These are phyloP conservation scores for Coniophora puteana DNA, from an alignment of 1,284 basidiomycete species.

Conservation along the genomic window DNA sequence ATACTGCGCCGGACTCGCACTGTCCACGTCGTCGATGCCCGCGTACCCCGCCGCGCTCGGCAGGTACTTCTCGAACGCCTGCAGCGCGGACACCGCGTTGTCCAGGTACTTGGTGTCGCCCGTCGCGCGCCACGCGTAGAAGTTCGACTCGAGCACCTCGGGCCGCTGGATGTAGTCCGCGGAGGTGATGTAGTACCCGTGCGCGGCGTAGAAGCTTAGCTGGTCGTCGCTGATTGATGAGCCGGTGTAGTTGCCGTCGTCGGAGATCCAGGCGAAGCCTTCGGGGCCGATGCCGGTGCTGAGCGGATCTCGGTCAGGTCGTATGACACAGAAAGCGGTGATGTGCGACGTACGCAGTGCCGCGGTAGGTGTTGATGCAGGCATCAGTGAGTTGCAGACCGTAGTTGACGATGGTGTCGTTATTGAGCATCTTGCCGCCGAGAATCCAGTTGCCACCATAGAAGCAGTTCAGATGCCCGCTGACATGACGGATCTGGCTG, in stretches of 20 bases:
- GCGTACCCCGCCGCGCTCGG: slow-evolving; percentile 34
- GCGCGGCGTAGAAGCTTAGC: slow-evolving; percentile 45
- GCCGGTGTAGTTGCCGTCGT: slow-evolving; percentile 53
- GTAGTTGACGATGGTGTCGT: slow-evolving; percentile 58
- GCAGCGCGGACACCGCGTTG: slow-evolving; percentile 27
- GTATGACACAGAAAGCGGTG: slow-evolving; percentile 1
- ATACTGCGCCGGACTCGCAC: slow-evolving; percentile 36
- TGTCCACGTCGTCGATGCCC: slow-evolving; percentile 42
- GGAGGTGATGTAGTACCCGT: slow-evolving; percentile 58
- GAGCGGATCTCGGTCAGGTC: not conserved
- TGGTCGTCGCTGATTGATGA: slow-evolving; percentile 30
- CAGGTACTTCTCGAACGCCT: slow-evolving; percentile 43
- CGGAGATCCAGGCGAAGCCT: slow-evolving; percentile 50
- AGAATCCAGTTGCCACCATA: slow-evolving; percentile 65
- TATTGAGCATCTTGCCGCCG: slow-evolving; percentile 56
- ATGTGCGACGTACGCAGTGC: slow-evolving; percentile 47
- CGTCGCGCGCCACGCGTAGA: slow-evolving; percentile 67
- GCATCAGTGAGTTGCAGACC: slow-evolving; percentile 55
- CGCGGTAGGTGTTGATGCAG: slow-evolving; percentile 69
- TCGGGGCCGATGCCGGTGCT: slow-evolving; percentile 71
- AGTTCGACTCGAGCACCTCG: slow-evolving; percentile 70
- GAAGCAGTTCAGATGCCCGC: slow-evolving; percentile 65
- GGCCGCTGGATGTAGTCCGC: slow-evolving; percentile 52
- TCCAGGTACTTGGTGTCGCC: slow-evolving; percentile 40
- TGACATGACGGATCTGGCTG: slow-evolving; percentile 45